Evolutionary conservation across 768 basidiomycete species (phyloP), one percentile per base, ranked within the genome.

Genomic region (Rhodosporidiobolus odoratus): DNA sequence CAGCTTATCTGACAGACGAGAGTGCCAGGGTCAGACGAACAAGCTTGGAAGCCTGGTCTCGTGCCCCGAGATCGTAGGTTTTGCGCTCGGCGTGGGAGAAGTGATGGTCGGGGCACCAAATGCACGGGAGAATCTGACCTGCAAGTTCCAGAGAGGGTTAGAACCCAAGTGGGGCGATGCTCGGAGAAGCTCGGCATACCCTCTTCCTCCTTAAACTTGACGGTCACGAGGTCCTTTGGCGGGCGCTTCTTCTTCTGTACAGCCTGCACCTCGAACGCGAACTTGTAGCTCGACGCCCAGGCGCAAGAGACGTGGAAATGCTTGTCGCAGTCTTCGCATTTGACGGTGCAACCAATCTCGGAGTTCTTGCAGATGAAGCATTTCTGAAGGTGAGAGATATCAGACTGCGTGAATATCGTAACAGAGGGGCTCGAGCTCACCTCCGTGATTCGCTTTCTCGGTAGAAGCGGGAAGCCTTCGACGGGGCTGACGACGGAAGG

Each of bases 261-360:
- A 43, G 88, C 84, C 76, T 89, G 88, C 48, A 98, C 85, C 81
- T 98, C 94, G 79, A 99, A 96, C 37, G 91, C 93, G 74, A 98
- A 93, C 74, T 83, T 88, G 81, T 89, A 86, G 0, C 89, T 89
- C 48, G 86, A 82, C 62, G 83, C 85, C 90, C 91, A 97, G 27
- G 92, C 96, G 79, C 96, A 99, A 0, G 91, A 88, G 13, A 88
- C 83, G 78, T 99, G 96, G 78, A 88, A 92, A 73, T 89, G 86
- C 61, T 84, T 85, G 23, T 81, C 79, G 78, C 96, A 97, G 76
- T 92, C 92, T 50, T 82, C 84, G 81, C 96, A 99, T 52, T 86
- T 85, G 37, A 94, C 83, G 48, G 89, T 88, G 5, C 91, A 90
- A 12, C 95, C 95, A 41, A 87, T 73, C 13, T 58, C 85, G 13